These are phyloP conservation scores for Cyclotella distinguenda DNA, from an alignment of 108 stramenopile genomes.

Conservation along the genomic window DNA sequence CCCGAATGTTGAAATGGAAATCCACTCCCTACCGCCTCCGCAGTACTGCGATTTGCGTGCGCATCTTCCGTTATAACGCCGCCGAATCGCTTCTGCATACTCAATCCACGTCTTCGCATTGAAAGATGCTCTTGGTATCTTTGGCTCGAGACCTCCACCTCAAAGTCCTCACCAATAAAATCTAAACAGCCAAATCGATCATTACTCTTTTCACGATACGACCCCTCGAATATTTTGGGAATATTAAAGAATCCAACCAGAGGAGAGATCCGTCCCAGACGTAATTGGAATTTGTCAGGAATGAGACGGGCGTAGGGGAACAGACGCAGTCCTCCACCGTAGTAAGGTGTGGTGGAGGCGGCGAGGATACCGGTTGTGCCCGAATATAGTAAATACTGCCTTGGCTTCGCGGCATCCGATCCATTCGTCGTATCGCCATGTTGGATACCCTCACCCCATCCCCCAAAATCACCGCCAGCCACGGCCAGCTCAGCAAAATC, in stretches of 20 bases:
- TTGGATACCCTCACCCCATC: not conserved
- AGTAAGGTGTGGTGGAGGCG: constrained; percentile 63
- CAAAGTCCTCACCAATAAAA: constrained; percentile 65
- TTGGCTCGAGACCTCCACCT: constrained; percentile 43
- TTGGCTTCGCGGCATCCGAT: not conserved
- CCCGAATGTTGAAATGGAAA: constrained; percentile 81
- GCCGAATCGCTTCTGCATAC: constrained; percentile 1
- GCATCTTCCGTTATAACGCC: not conserved
- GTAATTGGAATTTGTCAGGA: constrained; percentile 51
- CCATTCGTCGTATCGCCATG: not conserved
- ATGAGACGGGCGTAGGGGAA: constrained; percentile 71
- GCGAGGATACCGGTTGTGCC: constrained; percentile 66
- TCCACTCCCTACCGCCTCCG: constrained; percentile 1
- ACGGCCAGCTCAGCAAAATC: constrained; percentile 45
- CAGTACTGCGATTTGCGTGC: not conserved
- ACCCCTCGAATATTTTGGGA: constrained; percentile 61
- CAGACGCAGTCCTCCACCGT: constrained; percentile 66
- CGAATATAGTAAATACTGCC: constrained; percentile 45
- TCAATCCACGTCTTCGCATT: not conserved
- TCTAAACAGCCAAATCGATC: constrained; percentile 60
- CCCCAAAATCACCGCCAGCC: too few relatives aligned
- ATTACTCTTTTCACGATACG: constrained; percentile 56
- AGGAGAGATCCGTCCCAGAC: constrained; percentile 67
- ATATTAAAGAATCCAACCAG: constrained; percentile 58
- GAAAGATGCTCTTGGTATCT: constrained; percentile 24